Base-by-base conservation (phyloP, 1,284 basidiomycete genomes). In the Meripilus lineatus region DNA sequence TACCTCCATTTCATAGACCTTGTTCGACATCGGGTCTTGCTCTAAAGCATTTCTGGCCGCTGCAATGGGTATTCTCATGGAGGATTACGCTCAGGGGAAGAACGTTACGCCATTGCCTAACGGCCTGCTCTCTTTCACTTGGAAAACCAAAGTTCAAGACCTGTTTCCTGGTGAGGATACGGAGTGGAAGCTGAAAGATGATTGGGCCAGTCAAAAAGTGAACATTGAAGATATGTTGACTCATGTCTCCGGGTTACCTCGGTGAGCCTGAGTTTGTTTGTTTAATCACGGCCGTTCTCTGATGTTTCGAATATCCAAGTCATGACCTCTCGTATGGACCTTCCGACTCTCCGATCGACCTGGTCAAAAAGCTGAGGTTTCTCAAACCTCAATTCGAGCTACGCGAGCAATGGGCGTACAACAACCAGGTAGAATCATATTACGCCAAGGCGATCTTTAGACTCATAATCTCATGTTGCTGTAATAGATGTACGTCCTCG, bases 371-470 rank as follows among this genome's bases (percentile, higher is more conserved):
- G 7, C 46, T 73, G 50, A 55, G 51, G 13, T 39, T 68, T 46
- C 55, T 73, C 8, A 56, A 50, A 2, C 65, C 68, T 0, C 58
- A 62, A 1, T 64, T 58, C 30, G 71, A 70, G 48, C 52, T 72
- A 1, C 61, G 72, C 14, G 51, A 71, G 45, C 54, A 52, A 18
- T 71, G 58, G 53, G 61, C 59, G 3, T 74, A 72, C 56, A 71
- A 64, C 50, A 72, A 72, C 28, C 57, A 63, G 33, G 72, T 66
- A 38, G 11, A n/a, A n/a, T n/a, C n/a, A n/a, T n/a, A n/a, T n/a
- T n/a, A n/a, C n/a, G n/a, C n/a, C n/a, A n/a, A n/a, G n/a, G n/a
- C n/a, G n/a, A n/a, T n/a, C n/a, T n/a, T 33, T 34, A n/a, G n/a
- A n/a, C n/a, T n/a, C n/a, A n/a, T n/a, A n/a, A n/a, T n/a, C n/a